These are phyloP conservation scores for Dalbergia oliveri DNA, from an alignment of 306 rosid genomes.

Conservation along the genomic window DNA sequence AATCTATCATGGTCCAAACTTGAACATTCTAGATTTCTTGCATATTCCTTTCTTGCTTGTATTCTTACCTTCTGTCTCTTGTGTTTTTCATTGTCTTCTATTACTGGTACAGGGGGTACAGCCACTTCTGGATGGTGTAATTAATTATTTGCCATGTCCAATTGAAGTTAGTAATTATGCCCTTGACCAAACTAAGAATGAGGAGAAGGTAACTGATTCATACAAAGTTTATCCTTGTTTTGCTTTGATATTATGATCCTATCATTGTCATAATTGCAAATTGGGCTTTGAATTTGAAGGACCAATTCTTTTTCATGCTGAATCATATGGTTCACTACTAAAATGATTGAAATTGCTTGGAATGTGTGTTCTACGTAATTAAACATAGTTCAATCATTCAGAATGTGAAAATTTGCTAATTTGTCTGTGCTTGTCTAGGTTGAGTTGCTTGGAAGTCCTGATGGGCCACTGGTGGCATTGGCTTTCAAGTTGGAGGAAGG, in stretches of 20 bases:
- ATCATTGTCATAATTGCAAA: not conserved
- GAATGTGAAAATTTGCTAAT: constrained; percentile 29
- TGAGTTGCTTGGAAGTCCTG: constrained; percentile 76
- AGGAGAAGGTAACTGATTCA: constrained; percentile 76
- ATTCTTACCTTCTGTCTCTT: constrained; percentile 27
- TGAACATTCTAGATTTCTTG: constrained; percentile 32
- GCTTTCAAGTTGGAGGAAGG: constrained; percentile 99
- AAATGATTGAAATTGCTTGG: constrained; percentile 34
- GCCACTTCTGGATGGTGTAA: constrained; percentile 92
- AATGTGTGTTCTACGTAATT: not conserved
- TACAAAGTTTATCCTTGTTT: constrained; percentile 28
- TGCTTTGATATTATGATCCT: constrained; percentile 39
- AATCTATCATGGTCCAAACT: constrained; percentile 22
- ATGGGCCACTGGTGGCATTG: constrained; percentile 96
- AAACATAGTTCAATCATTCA: constrained; percentile 10
- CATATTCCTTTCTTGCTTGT: constrained; percentile 8
- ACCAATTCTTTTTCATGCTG: not conserved
- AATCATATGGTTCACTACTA: constrained; percentile 20
- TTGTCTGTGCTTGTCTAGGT: constrained; percentile 59
- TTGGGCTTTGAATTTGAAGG: constrained; percentile 29
- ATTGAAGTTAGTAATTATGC: constrained; percentile 86
- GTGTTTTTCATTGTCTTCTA: constrained; percentile 42
- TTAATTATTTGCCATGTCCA: constrained; percentile 94
- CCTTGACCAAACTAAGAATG: constrained; percentile 88
- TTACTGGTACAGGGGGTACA: constrained; percentile 87